Base-by-base conservation (phyloP, 2,329 filamentous ascomycete genomes). In the Lasiodiplodia sp. region DNA sequence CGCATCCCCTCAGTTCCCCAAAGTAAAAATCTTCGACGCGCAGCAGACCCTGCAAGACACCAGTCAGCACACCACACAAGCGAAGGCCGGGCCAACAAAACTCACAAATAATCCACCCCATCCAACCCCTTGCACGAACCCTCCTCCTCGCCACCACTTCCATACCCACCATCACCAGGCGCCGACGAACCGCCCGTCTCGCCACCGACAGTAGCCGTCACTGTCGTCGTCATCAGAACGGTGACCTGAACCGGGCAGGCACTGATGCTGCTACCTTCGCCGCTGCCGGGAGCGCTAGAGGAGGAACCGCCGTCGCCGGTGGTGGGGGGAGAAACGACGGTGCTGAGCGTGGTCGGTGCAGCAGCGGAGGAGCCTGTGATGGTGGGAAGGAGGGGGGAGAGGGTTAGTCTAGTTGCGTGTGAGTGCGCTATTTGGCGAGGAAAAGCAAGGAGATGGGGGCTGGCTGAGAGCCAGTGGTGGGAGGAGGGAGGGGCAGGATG, bases 221-320 rank as follows among this genome's bases (percentile, higher is more conserved):
- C 60, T 47, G 60, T 64, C 28, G 44, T 64, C 10, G 60, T 64
- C 60, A 64, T 52, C 60, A 64, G 51, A n/a, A 64, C 47, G 4
- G 60, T 64, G 14, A 64, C 60, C 31, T 52, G 44, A 14, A n/a
- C 23, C 11, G 60, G 44, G 28, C 60, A 64, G 31, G 47, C 28
- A 47, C 44, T 4, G 44, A 18, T n/a, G 44, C 44, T 47, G 40
- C 40, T 47, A 47, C 44, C 44, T 44, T 44, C 40, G 5, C 40
- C 40, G 16, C 38, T 16, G 18, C 60, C 58, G 51, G 58, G 25
- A 52, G 44, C 8, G n/a, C 44, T 37, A 11, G 38, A 23, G 21
- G 25, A 28, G 28, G 28, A 28, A 6, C 28, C 28, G 28, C 28
- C 5, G 5, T 47, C 44, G 14, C 60, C 60, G 18, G 47, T 52